phyloP scores from a whole-genome alignment of 2,329 filamentous ascomycete genomes.

The Fusarium abutilonis region DNA sequence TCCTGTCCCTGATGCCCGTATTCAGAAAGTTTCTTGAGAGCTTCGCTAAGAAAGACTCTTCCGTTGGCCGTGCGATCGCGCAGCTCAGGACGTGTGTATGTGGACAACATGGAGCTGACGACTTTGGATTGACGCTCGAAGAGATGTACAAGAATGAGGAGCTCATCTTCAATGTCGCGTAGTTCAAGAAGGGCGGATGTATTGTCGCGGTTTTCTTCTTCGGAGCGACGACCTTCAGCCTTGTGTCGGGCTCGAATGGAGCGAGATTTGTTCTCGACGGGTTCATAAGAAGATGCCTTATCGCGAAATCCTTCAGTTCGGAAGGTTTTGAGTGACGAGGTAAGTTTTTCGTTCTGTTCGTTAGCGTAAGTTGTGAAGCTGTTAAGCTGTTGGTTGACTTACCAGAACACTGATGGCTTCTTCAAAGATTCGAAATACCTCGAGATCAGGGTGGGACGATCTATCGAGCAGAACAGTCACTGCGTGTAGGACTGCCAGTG shows the following conservation, averaged over 20 bases:
- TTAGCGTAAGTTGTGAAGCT: accelerated
- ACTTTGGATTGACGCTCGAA: slow-evolving; percentile 66
- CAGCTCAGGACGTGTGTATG: slow-evolving; percentile 56
- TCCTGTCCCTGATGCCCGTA: slow-evolving; percentile 64
- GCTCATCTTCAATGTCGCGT: slow-evolving; percentile 71
- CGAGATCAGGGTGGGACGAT: slow-evolving; percentile 68
- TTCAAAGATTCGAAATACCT: slow-evolving; percentile 72
- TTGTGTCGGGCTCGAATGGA: slow-evolving; percentile 53
- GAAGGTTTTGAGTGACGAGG: slow-evolving; percentile 69
- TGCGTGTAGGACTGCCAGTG: slow-evolving; percentile 69
- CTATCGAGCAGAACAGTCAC: slow-evolving; percentile 69
- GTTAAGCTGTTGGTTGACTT: slow-evolving; percentile 11
- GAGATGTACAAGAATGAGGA: slow-evolving; percentile 64
- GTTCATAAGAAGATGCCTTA: slow-evolving; percentile 53
- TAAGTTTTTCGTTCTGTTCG: slow-evolving; percentile 68
- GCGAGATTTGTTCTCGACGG: slow-evolving; percentile 53
- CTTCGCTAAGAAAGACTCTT: slow-evolving; percentile 62
- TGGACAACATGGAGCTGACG: slow-evolving; percentile 58
- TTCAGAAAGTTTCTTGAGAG: slow-evolving; percentile 62
- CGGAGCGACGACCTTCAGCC: slow-evolving; percentile 56
- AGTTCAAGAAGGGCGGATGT: slow-evolving; percentile 71
- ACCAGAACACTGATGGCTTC: slow-evolving; percentile 72
- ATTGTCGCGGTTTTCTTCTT: slow-evolving; percentile 69
- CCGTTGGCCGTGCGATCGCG: slow-evolving; percentile 57
- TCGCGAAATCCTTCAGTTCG: slow-evolving; percentile 66